Percentiles rank a stretch among this genome's conserved stretches.
Evolutionary conservation across 1,139 yeast species (phyloP).

Genomic region (Zygoascus sp.): DNA sequence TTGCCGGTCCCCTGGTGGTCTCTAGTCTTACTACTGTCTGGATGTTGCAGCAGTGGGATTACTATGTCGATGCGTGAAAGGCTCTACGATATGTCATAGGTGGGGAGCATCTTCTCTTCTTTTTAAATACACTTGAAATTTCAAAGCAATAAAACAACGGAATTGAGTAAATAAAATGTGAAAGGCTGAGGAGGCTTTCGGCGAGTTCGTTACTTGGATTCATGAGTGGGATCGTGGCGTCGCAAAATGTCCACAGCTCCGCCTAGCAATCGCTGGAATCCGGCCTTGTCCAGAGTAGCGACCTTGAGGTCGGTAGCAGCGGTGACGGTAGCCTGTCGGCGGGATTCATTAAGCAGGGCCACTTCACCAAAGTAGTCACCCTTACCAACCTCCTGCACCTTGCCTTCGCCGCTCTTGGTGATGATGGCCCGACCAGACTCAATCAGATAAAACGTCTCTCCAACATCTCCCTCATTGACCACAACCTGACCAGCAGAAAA

Average conservation of each 20-base stretch:
- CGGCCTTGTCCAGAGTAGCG: slow-evolving; percentile 85
- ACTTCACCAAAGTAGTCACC: slow-evolving; percentile 97
- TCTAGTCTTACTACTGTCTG: slow-evolving; percentile 43
- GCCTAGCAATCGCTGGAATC: slow-evolving; percentile 89
- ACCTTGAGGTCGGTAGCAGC: slow-evolving; percentile 76
- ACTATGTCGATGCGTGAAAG: slow-evolving; percentile 27
- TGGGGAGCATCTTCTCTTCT: too few relatives aligned
- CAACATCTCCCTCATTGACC: slow-evolving; percentile 83
- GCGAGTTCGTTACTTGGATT: slow-evolving; percentile 4
- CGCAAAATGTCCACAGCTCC: slow-evolving; percentile 83
- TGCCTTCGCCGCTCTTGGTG: slow-evolving; percentile 53
- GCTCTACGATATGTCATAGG: neutral
- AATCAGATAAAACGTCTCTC: slow-evolving; percentile 86
- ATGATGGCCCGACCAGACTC: slow-evolving; percentile 86
- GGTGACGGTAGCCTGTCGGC: slow-evolving; percentile 90
- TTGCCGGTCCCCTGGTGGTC: slow-evolving; percentile 78
- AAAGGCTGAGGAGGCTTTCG: too few relatives aligned
- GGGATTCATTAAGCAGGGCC: slow-evolving; percentile 84
- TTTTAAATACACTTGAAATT: neutral
- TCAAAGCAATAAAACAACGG: neutral
- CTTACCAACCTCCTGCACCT: slow-evolving; percentile 56
- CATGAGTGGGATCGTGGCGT: slow-evolving; percentile 71
- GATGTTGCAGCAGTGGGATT: slow-evolving; percentile 44
- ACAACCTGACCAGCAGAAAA: slow-evolving; percentile 71
- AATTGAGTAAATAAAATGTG: neutral